Conservation (phyloP, 2,329 filamentous ascomycete genomes). For the Colletotrichum sp. region DNA sequence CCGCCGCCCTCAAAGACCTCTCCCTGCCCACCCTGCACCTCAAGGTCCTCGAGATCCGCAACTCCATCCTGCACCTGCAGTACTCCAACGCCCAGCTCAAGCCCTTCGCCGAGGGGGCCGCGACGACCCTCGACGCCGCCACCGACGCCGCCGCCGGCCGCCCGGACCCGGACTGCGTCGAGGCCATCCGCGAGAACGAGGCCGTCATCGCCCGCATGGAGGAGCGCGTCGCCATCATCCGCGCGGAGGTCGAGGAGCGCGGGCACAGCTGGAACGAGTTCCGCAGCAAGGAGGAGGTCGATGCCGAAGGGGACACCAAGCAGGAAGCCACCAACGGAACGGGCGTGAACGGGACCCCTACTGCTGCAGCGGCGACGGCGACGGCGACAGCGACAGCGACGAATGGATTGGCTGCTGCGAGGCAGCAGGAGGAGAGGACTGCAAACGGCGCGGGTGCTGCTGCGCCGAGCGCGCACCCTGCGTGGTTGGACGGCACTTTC, state of each 20-base stretch:
- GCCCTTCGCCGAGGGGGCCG: constrained; percentile 64
- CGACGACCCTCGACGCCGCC: constrained; percentile 27
- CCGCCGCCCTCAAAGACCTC: constrained; percentile 69
- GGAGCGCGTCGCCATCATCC: constrained; percentile 67
- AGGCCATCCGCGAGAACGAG: constrained; percentile 76
- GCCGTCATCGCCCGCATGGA: constrained; percentile 70
- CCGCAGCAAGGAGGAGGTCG: constrained; percentile 47
- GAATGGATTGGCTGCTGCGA: constrained; percentile 20
- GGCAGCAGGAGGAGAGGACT: constrained; percentile 13
- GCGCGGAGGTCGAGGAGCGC: constrained; percentile 64
- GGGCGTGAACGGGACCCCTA: background rate
- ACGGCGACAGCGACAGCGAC: background rate
- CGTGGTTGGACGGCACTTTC: constrained; percentile 69
- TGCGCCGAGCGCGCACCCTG: constrained; percentile 35
- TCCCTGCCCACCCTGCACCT: constrained; percentile 70
- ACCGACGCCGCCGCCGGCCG: constrained; percentile 21
- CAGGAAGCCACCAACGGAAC: background rate
- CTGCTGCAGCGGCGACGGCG: background rate
- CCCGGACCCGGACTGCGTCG: constrained; percentile 72
- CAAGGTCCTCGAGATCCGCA: constrained; percentile 77
- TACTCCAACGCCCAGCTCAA: constrained; percentile 75
- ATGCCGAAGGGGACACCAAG: constrained; percentile 31
- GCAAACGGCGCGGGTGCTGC: constrained; percentile 4
- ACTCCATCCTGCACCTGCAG: constrained; percentile 75
- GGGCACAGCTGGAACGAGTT: constrained; percentile 64